These are phyloP conservation scores for Neopestalotiopsis rosae DNA, from an alignment of 2,329 filamentous ascomycete genomes.

Conservation along the genomic window DNA sequence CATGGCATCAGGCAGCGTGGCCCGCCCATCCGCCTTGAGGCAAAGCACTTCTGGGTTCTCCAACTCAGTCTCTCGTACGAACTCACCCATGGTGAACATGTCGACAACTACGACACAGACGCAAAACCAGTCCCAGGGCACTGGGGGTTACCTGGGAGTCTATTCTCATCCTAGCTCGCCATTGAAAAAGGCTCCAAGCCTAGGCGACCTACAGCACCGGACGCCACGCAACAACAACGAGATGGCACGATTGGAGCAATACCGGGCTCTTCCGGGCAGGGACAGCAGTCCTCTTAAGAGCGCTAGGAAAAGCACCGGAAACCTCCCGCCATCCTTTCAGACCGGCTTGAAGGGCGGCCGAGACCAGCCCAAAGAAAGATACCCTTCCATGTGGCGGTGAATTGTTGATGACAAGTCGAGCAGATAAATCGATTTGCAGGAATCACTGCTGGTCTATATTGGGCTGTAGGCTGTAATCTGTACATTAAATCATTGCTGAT, in stretches of 20 bases:
- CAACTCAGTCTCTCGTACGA: constrained; percentile 31
- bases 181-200: constrained; percentile 74
- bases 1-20: constrained; percentile 34
- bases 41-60: constrained; percentile 76
- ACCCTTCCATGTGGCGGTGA: constrained; percentile 40
- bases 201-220: constrained; percentile 58
- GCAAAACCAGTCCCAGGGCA: constrained; percentile 24
- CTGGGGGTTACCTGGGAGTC: constrained; percentile 79
- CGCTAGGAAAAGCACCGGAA: constrained; percentile 34
- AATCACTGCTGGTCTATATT: not conserved
- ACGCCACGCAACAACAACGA: constrained; percentile 66
- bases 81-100: constrained; percentile 25
- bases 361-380: constrained; percentile 34
- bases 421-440: not conserved
- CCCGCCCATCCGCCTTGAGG: constrained; percentile 58
- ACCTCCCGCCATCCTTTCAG: constrained; percentile 23
- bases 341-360: constrained; percentile 30
- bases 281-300: constrained; percentile 35
- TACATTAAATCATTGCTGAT: not conserved
- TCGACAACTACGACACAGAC: constrained; percentile 19
- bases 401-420: not conserved
- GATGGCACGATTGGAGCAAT: constrained; percentile 64
- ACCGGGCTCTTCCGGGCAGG: constrained; percentile 30
- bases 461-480: not conserved
- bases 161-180: constrained; percentile 83